Evolutionary conservation across 495 filamentous ascomycete species (phyloP).

Genomic region (Chaetomidium leptoderma): DNA sequence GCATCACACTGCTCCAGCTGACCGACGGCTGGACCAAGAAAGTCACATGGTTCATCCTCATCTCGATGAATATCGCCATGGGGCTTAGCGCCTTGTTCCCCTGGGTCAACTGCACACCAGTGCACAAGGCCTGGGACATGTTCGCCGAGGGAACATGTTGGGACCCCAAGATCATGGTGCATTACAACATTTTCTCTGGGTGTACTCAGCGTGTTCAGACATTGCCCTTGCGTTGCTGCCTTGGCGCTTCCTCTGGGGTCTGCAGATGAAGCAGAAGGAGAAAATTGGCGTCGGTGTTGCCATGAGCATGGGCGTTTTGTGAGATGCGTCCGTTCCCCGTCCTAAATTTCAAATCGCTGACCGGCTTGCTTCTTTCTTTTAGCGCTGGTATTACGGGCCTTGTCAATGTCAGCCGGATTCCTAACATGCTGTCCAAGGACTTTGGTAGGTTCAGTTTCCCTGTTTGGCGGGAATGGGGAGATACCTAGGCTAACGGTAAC

Average conservation of each 20-base stretch:
- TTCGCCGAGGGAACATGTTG: slow-evolving; percentile 34
- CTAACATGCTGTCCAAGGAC: slow-evolving; percentile 10
- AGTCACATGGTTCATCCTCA: slow-evolving; percentile 25
- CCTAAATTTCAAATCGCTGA: neutral
- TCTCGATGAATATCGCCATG: slow-evolving; percentile 34
- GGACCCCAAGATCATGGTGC: slow-evolving; percentile 18
- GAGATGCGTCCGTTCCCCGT: slow-evolving; percentile 31
- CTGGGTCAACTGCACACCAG: slow-evolving; percentile 35
- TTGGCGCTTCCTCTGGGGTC: slow-evolving; percentile 31
- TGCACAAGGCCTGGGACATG: slow-evolving; percentile 31
- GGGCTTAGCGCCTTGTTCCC: slow-evolving; percentile 33
- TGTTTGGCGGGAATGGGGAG: neutral
- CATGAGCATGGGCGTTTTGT: slow-evolving; percentile 43
- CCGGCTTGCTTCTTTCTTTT: neutral
- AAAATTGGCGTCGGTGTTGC: slow-evolving; percentile 38
- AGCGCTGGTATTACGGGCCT: slow-evolving; percentile 27
- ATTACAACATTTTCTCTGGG: slow-evolving; percentile 26
- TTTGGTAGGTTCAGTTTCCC: neutral
- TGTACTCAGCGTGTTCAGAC: slow-evolving; percentile 27
- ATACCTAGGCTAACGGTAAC: neutral
- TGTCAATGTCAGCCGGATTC: slow-evolving; percentile 16
- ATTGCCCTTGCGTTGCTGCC: slow-evolving; percentile 36
- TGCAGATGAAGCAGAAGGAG: slow-evolving; percentile 37
- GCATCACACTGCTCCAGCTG: slow-evolving; percentile 33
- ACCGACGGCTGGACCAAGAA: slow-evolving; percentile 25